Base-by-base conservation (phyloP, 78 protist species). In the Trichosphaerium sp. region DNA sequence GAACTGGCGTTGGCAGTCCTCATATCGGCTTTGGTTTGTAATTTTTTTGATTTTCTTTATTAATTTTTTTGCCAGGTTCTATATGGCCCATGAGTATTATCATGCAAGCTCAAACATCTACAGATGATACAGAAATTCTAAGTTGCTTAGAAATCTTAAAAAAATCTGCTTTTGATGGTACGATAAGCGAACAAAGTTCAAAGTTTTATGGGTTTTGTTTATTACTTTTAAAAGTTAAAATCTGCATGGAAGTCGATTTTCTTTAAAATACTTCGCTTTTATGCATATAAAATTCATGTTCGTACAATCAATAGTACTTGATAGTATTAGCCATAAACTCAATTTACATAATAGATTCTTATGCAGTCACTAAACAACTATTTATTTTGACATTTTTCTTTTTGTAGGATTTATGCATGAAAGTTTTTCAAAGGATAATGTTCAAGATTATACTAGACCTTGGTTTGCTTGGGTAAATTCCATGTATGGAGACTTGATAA, bases 381-480 rank as follows among this genome's bases (percentile, higher is more conserved):
- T n/a, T n/a, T n/a, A n/a, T n/a, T n/a, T n/a, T n/a, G n/a, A n/a
- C n/a, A n/a, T n/a, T n/a, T n/a, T n/a, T n/a, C n/a, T n/a, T n/a
- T n/a, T n/a, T n/a, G n/a, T n/a, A n/a, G 32, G 35, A 11, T 71
- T 71, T 42, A 71, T 78, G 73, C 84, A 78, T 43, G 84, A 78
- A 39, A 35, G 61, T 15, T 71, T 78, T 65, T 37, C 2, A 11
- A n/a, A 39, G 18, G 34, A 78, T 39, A 63, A 70, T 26, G 37
- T 70, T 34, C 23, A 10, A 29, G 52, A 23, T 21, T 78, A 18
- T 64, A 71, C 84, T 2, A 40, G 84, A 0, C 1, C 68, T 18
- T 78, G 84, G 84, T 78, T 78, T 28, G 84, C 84, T 12, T 71
- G 78, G 84, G 84, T 59, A 39, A 78, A 78, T 58, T 11, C 72